A percentile compares a stretch with the other conserved stretches of the same genome.
Evolutionary conservation across 2,329 filamentous ascomycete genomes (phyloP).

Genomic region (Penicillium paneum): DNA sequence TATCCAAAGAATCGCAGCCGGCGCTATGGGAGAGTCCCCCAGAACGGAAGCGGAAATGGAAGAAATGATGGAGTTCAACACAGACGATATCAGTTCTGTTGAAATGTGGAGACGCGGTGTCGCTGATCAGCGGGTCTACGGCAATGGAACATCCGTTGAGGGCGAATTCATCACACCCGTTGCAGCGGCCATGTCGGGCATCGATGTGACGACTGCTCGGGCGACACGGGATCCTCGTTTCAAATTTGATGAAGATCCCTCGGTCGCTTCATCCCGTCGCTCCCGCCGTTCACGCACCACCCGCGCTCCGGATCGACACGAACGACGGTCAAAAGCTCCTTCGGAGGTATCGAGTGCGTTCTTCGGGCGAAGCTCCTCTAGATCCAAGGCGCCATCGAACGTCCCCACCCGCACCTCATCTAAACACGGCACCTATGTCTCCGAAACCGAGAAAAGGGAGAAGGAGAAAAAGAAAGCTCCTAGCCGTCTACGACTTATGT

Average conservation of each 20-base stretch:
- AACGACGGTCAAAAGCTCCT: conserved; percentile 16
- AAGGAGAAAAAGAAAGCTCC: conserved; percentile 40
- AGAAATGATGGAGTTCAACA: conserved; percentile 54
- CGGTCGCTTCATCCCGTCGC: conserved; percentile 36
- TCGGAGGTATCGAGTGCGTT: conserved; percentile 20
- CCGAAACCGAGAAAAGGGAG: conserved; percentile 29
- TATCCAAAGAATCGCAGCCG: conserved; percentile 71
- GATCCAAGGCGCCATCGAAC: conserved; percentile 23
- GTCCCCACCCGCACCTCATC: conserved; percentile 18
- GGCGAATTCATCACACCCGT: conserved; percentile 63
- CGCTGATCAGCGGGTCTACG: conserved; percentile 54
- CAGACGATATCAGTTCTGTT: conserved; percentile 54
- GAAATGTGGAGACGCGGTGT: conserved; percentile 64
- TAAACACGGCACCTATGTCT: conserved; percentile 21
- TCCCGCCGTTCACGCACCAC: conserved; percentile 33
- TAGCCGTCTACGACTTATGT: conserved; percentile 39
- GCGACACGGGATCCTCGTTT: conserved; percentile 33
- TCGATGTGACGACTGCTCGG: conserved; percentile 36
- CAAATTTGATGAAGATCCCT: conserved; percentile 36
- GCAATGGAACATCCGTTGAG: conserved; percentile 59
- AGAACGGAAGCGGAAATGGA: conserved; percentile 42
- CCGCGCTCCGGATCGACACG: conserved; percentile 16
- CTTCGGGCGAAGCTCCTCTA: conserved; percentile 21
- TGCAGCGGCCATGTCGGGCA: conserved; percentile 50
- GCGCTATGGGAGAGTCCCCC: conserved; percentile 20